phyloP scores from a whole-genome alignment of 768 basidiomycete species.

The Tylopilus balloui region DNA sequence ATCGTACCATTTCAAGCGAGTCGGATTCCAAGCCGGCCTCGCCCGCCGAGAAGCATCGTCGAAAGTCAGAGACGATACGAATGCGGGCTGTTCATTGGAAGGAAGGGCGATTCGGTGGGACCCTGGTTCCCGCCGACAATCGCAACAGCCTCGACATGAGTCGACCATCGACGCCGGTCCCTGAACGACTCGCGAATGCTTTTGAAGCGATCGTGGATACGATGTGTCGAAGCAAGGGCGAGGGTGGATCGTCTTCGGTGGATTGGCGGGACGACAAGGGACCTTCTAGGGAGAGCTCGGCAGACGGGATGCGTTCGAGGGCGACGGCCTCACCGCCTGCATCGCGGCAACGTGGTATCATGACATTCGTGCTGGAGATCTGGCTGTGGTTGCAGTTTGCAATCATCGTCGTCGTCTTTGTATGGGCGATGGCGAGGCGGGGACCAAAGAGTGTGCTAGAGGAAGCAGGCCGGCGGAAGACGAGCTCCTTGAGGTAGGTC shows the following conservation, averaged over 20 bases:
- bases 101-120: constrained; percentile 48
- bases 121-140: constrained; percentile 23
- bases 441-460: constrained; percentile 68
- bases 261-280: constrained; percentile 8
- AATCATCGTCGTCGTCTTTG: constrained; percentile 69
- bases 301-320: constrained; percentile 1
- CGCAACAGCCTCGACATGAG: constrained; percentile 13
- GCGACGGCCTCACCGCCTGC: constrained; percentile 10
- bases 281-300: background rate
- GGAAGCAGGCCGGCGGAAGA: constrained; percentile 37
- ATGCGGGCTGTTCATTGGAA: constrained; percentile 58
- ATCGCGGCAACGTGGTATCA: constrained; percentile 32
- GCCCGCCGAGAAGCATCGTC: constrained; percentile 27
- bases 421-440: constrained; percentile 75
- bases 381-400: constrained; percentile 85
- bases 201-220: constrained; percentile 46
- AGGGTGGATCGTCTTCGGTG: constrained; percentile 3
- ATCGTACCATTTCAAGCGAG: constrained; percentile 17
- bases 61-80: constrained; percentile 49
- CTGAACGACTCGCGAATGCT: constrained; percentile 38
- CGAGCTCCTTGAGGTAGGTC: constrained; percentile 10
- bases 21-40: constrained; percentile 21
- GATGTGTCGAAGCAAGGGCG: constrained; percentile 26
- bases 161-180: constrained; percentile 33
- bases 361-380: constrained; percentile 56